These are phyloP conservation scores for Globisporangium splendens DNA, from an alignment of 352 stramenopile species.

Conservation along the genomic window DNA sequence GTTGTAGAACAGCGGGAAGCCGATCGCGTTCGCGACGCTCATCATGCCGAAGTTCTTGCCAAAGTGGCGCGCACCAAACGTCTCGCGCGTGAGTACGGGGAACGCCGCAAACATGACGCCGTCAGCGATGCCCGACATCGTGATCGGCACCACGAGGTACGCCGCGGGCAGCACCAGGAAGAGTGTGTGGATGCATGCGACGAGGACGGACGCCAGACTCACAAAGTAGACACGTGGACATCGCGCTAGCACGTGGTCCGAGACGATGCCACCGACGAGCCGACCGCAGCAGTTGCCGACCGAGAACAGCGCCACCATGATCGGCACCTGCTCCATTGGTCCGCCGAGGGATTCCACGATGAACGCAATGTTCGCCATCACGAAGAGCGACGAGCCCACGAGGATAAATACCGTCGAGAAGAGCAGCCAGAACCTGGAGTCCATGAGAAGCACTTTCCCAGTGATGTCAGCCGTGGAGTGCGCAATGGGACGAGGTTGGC, in stretches of 20 bases:
- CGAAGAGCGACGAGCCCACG: slow-evolving; percentile 66
- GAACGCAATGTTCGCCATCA: slow-evolving; percentile 82
- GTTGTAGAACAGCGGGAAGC: slow-evolving; percentile 72
- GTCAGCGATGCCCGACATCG: slow-evolving; percentile 53
- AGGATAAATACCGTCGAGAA: slow-evolving; percentile 71
- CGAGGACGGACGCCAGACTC: slow-evolving; percentile 46
- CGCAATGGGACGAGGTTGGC: not conserved
- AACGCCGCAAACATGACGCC: slow-evolving; percentile 75
- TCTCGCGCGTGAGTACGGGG: slow-evolving; percentile 65
- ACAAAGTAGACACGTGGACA: slow-evolving; percentile 64
- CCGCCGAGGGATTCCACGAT: slow-evolving; percentile 60
- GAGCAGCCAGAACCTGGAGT: slow-evolving; percentile 63
- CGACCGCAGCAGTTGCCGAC: slow-evolving; percentile 60
- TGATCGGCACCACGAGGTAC: slow-evolving; percentile 51
- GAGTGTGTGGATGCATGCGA: slow-evolving; percentile 50
- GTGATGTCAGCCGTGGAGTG: slow-evolving; percentile 37
- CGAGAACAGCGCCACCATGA: slow-evolving; percentile 70
- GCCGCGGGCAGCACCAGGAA: slow-evolving; percentile 47
- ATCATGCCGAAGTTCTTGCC: slow-evolving; percentile 80
- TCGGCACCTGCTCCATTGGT: slow-evolving; percentile 44
- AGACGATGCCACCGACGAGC: slow-evolving; percentile 51
- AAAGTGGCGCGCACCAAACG: slow-evolving; percentile 65
- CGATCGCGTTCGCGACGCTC: slow-evolving; percentile 65
- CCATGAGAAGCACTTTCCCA: slow-evolving; percentile 34
- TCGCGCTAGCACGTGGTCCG: slow-evolving; percentile 46